Evolutionary conservation across 2,329 filamentous ascomycete species (phyloP), one percentile per base, ranked within the genome.

Genomic region (Fusarium chlamydosporum): DNA sequence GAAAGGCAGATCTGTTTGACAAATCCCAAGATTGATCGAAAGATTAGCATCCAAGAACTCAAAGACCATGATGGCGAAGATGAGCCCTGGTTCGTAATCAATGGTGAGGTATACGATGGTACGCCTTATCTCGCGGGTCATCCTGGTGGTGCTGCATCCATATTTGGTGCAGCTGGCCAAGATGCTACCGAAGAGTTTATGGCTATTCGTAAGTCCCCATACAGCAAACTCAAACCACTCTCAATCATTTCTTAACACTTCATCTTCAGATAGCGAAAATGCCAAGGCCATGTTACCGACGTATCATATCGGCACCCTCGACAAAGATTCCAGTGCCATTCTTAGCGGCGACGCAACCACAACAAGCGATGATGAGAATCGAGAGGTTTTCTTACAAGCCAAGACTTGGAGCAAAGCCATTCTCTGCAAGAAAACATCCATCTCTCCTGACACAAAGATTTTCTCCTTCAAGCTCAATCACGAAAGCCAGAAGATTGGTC

Each of bases 121-220:
- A 94, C 92, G 1, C 79, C 81, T 3, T 97, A 96, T 76, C 81
- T 97, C 15, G 87, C 93, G 65, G 91, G 85, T 1, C 94, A 97
- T 76, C 94, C 94, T 0, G 94, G 94, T 52, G 94, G 94, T 51
- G 93, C 92, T 4, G 88, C 91, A 67, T 96, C 92, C 73, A 97
- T 97, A 75, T 85, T 91, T 54, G 90, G 90, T 29, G 92, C 91
- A 4, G 94, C 93, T n/a, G 93, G 90, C 0, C 83, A 92, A 73
- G 94, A 97, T 78, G 88, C 88, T 11, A 92, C 91, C 0, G 94
- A 97, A 74, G 94, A 97, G 71, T 97, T 97, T 77, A 87, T 96
- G 81, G 91, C 92, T 15, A 97, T 97, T 73, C 94, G 92, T 95
- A 83, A 85, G 92, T 85, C 9, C 10, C 10, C 7, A 9, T 16